Percentiles rank a stretch among this genome's conserved stretches.
Conservation (phyloP, 1,284 basidiomycete species). For the Cronartium ribicola region DNA sequence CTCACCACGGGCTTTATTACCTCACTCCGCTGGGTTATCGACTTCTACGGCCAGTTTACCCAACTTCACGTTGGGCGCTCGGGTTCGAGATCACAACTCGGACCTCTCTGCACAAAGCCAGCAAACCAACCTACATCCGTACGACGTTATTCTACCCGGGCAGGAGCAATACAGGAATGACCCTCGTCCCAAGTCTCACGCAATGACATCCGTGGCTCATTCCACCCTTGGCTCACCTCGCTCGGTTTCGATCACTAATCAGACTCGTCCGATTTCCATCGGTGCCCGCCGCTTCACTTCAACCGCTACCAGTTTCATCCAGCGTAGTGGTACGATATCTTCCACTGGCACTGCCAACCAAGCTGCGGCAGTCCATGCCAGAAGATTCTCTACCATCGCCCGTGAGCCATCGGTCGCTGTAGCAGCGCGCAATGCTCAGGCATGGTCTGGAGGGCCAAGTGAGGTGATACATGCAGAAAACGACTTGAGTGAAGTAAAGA, state of each 20-base stretch:
- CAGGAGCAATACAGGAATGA: conserved; percentile 6
- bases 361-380: conserved; percentile 30
- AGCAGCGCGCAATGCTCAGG: neutral
- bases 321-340: conserved; percentile 7
- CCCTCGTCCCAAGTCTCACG: conserved; percentile 3
- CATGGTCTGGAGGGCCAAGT: conserved; percentile 2
- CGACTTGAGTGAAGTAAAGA: conserved; percentile 8
- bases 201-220: conserved; percentile 9
- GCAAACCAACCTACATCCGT: conserved; percentile 23
- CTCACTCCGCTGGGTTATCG: conserved; percentile 8
- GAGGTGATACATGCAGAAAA: conserved; percentile 16
- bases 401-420: conserved; percentile 32
- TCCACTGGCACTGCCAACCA: neutral
- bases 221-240: neutral
- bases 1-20: neutral
- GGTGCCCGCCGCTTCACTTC: conserved; percentile 40
- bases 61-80: conserved; percentile 21
- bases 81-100: neutral
- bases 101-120: neutral
- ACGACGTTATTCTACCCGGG: conserved; percentile 32
- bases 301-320: conserved; percentile 5
- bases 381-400: conserved; percentile 27
- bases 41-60: conserved; percentile 36
- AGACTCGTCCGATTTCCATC: conserved; percentile 14
- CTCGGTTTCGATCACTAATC: conserved; percentile 8